These are phyloP conservation scores for Xenosphaeropsis pyriputrescens DNA, from an alignment of 2,329 filamentous ascomycete genomes.

Conservation along the genomic window DNA sequence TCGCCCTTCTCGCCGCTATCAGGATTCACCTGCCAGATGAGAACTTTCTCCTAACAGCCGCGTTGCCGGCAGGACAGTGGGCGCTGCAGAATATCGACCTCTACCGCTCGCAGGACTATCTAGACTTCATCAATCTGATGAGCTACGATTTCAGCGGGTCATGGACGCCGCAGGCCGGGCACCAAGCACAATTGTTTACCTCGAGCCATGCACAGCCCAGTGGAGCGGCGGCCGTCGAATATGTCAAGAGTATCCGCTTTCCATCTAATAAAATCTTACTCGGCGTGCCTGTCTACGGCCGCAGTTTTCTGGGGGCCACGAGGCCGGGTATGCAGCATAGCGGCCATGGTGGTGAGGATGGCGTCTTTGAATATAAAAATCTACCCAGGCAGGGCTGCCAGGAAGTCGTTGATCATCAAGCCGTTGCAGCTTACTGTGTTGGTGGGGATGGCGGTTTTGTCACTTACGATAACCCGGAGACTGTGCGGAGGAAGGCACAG, in stretches of 20 bases:
- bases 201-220: slow-evolving; percentile 39
- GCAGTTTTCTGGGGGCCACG: slow-evolving; percentile 53
- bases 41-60: slow-evolving; percentile 55
- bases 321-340: slow-evolving; percentile 48
- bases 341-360: slow-evolving; percentile 44
- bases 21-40: slow-evolving; percentile 55
- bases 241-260: slow-evolving; percentile 51
- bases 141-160: slow-evolving; percentile 66
- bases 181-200: slow-evolving; percentile 63
- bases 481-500: slow-evolving; percentile 59
- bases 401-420: slow-evolving; percentile 52
- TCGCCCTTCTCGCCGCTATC: slow-evolving; percentile 50
- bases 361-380: slow-evolving; percentile 59
- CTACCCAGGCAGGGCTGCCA: slow-evolving; percentile 46
- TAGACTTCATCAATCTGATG: slow-evolving; percentile 68
- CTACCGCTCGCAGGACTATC: slow-evolving; percentile 40
- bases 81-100: slow-evolving; percentile 58
- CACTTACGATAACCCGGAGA: slow-evolving; percentile 65
- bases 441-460: slow-evolving; percentile 66
- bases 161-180: slow-evolving; percentile 53
- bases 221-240: slow-evolving; percentile 50
- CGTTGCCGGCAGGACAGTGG: slow-evolving; percentile 53
- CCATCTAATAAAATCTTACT: slow-evolving; percentile 58
- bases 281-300: slow-evolving; percentile 62
- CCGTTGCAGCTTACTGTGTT: slow-evolving; percentile 56